Conservation (phyloP, 176 grass and related monocot species). For the Otatea glauca region DNA sequence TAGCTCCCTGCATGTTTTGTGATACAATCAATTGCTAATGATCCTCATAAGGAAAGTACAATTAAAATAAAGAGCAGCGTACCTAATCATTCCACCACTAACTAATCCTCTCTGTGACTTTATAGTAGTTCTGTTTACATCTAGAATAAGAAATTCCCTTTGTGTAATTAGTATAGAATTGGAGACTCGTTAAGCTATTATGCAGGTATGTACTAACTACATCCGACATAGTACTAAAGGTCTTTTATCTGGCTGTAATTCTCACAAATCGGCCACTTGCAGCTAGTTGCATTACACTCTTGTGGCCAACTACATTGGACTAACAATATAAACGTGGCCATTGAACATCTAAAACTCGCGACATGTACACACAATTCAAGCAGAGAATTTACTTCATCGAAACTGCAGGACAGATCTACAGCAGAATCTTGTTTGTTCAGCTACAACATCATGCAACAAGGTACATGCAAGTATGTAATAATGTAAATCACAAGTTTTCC, state of each 20-base stretch:
- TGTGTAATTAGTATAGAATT: not conserved
- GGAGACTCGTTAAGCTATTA: not conserved
- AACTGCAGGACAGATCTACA: not conserved
- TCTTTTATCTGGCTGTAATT: not conserved
- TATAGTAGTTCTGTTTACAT: too few species aligned
- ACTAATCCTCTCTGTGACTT: conserved; percentile 62
- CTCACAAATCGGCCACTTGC: not conserved
- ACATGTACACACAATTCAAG: not conserved
- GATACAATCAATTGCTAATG: too few species aligned
- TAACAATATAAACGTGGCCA: not conserved
- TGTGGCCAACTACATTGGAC: not conserved
- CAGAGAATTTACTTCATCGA: not conserved
- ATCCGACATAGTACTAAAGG: not conserved
- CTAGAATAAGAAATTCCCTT: too few species aligned
- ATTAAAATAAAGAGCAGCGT: not conserved
- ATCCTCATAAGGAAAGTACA: too few species aligned
- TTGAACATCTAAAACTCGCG: not conserved
- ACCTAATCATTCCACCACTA: conserved; percentile 87
- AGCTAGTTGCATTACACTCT: not conserved
- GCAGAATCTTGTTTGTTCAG: not conserved
- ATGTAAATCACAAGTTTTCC: not conserved
- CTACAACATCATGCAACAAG: not conserved
- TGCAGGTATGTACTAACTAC: too few species aligned
- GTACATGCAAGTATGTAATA: not conserved
- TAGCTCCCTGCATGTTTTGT: conserved; percentile 64